A percentile compares a stretch with the other conserved stretches of the same genome.
These are phyloP conservation scores for Gossypium davidsonii DNA, from an alignment of 441 rosid genomes.

Conservation along the genomic window DNA sequence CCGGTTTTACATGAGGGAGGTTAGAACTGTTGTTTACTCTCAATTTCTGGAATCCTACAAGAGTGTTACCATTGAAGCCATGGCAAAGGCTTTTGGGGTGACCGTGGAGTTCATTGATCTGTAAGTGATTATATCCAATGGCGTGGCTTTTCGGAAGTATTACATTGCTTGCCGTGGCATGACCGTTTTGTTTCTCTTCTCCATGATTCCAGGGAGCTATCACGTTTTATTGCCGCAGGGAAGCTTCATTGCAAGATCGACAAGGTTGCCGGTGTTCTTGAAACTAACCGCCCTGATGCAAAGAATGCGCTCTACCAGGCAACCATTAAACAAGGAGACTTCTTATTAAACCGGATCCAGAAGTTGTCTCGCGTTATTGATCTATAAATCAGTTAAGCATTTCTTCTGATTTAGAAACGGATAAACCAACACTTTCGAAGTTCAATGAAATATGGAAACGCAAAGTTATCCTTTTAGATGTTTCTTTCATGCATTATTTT, in stretches of 20 bases:
- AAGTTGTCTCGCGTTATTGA: conserved; percentile 95
- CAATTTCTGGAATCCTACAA: conserved; percentile 94
- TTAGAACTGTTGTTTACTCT: conserved; percentile 85
- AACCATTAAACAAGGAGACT: conserved; percentile 95
- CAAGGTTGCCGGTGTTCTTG: conserved; percentile 96
- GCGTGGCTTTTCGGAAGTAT: background rate
- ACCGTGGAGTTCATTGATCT: conserved; percentile 85
- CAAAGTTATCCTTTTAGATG: background rate
- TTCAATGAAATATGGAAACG: background rate
- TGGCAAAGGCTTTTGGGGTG: conserved; percentile 97
- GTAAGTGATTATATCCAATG: conserved; percentile 42
- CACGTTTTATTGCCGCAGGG: conserved; percentile 89
- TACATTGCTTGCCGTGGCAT: background rate
- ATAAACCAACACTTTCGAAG: background rate
- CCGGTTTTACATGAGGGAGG: conserved; percentile 98
- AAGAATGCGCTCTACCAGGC: conserved; percentile 97
- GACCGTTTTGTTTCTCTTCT: background rate
- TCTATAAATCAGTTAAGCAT: conserved; percentile 39
- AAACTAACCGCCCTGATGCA: conserved; percentile 93
- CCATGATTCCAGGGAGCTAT: conserved; percentile 66
- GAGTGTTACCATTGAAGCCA: conserved; percentile 93
- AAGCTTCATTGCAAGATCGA: conserved; percentile 99
- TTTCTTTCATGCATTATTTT: background rate
- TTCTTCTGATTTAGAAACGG: conserved; percentile 2
- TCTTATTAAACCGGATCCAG: conserved; percentile 89